phyloP scores from a whole-genome alignment of 2,329 filamentous ascomycete genomes.

The Apiospora koreana region DNA sequence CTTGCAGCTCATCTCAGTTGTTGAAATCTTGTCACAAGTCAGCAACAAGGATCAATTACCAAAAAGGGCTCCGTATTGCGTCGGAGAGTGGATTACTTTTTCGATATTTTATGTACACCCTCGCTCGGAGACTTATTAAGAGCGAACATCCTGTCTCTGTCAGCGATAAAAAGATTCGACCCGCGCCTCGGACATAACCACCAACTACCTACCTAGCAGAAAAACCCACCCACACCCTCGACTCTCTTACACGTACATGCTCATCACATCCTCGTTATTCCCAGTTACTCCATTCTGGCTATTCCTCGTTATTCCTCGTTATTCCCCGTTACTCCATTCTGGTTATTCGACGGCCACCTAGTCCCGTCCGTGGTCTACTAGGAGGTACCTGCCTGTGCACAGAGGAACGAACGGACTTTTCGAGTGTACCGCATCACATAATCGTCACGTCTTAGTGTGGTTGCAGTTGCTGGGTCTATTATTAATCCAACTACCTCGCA shows the following conservation, averaged over 20 bases:
- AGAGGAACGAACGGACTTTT: not conserved
- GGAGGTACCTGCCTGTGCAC: not conserved
- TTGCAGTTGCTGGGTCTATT: constrained; percentile 27
- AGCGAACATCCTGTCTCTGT: constrained; percentile 1
- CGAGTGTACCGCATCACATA: constrained; percentile 29
- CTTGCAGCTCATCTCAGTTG: not conserved
- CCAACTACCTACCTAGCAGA: constrained; percentile 21
- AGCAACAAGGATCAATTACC: not conserved
- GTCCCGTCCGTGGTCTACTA: not conserved
- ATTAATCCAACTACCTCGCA: constrained; percentile 33
- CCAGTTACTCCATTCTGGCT: not conserved
- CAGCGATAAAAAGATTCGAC: constrained; percentile 5
- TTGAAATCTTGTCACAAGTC: not conserved
- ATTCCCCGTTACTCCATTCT: constrained; percentile 3
- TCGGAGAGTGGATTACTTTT: not conserved
- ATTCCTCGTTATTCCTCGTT: not conserved
- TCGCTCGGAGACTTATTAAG: constrained; percentile 10
- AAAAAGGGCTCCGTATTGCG: not conserved
- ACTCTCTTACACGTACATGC: not conserved
- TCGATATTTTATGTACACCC: constrained; percentile 2
- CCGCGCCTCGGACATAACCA: constrained; percentile 13
- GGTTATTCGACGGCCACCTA: not conserved
- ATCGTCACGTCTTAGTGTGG: constrained; percentile 30
- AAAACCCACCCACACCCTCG: constrained; percentile 7
- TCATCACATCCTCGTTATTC: constrained; percentile 2